Conservation (phyloP, 2,329 filamentous ascomycete genomes). For the Neocucurbitaria cava region DNA sequence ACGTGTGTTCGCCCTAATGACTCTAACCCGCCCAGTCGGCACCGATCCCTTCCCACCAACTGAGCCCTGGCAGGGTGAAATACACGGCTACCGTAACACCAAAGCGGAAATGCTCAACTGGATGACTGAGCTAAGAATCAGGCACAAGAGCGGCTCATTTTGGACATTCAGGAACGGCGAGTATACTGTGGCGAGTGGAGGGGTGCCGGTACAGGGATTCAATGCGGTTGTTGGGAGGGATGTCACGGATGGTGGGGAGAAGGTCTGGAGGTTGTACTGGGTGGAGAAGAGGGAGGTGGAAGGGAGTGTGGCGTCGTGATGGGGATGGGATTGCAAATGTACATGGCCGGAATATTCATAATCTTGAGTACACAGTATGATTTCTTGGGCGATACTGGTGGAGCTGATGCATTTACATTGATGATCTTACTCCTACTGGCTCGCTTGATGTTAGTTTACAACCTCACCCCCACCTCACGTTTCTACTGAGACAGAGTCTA, state of each 20-base stretch:
- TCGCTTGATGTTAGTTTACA: no score
- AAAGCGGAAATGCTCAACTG: neutral
- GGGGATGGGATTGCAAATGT: neutral
- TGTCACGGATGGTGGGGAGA: neutral
- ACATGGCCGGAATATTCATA: neutral
- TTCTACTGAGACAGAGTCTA: no score
- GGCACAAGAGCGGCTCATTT: neutral
- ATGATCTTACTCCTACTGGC: no score
- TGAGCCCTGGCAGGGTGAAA: neutral
- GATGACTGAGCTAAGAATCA: neutral
- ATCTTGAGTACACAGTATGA: no score
- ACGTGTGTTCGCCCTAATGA: neutral
- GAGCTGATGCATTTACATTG: no score
- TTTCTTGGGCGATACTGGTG: no score
- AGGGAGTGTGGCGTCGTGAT: neutral
- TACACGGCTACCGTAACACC: neutral
- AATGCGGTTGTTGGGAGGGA: neutral
- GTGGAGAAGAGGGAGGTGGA: neutral
- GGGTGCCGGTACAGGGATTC: neutral
- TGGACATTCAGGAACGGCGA: neutral
- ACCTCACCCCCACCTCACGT: no score
- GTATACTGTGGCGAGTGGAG: neutral
- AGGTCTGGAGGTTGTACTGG: neutral
- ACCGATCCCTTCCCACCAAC: neutral
- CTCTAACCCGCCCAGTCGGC: neutral